Evolutionary conservation across 176 grass and related monocot genomes (phyloP).

Genomic region (Hordeum marinum): DNA sequence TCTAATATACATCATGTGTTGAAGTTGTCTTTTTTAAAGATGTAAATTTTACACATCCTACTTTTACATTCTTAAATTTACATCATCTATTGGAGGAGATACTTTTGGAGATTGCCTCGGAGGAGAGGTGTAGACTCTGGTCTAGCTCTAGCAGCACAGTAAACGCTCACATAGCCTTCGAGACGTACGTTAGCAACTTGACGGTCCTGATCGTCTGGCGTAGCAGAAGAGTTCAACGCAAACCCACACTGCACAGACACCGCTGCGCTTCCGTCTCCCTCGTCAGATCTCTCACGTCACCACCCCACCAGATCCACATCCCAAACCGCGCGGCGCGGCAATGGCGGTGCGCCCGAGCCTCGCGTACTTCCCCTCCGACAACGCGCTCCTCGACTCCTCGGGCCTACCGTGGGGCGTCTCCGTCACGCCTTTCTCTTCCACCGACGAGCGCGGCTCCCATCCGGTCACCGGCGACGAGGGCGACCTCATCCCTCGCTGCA

Average conservation of each 20-base stretch:
- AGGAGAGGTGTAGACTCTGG: not conserved
- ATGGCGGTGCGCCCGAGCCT: constrained; percentile 83
- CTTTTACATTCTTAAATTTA: too few species aligned
- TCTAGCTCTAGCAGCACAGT: not conserved
- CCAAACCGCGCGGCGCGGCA: not conserved
- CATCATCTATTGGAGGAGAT: too few species aligned
- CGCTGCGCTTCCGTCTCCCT: too few species aligned
- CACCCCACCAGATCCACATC: constrained; percentile 28
- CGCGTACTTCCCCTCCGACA: constrained; percentile 61
- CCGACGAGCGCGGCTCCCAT: constrained; percentile 51
- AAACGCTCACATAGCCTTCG: not conserved
- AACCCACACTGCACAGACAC: not conserved
- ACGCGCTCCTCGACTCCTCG: constrained; percentile 40
- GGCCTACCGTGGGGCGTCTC: constrained; percentile 82
- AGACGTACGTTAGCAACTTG: not conserved
- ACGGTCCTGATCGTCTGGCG: not conserved
- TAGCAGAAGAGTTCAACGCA: not conserved
- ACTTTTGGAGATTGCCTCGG: too few species aligned
- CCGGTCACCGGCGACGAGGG: constrained; percentile 46
- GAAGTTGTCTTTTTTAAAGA: too few species aligned
- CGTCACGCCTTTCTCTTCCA: constrained; percentile 64
- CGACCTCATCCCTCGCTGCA: constrained; percentile 74
- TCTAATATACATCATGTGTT: too few species aligned
- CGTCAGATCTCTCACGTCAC: constrained; percentile 13
- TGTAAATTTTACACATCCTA: too few species aligned